Percentiles rank a stretch among this genome's conserved stretches.
phyloP scores from a whole-genome alignment of 2,329 filamentous ascomycete genomes.

The Blastomyces silverae region DNA sequence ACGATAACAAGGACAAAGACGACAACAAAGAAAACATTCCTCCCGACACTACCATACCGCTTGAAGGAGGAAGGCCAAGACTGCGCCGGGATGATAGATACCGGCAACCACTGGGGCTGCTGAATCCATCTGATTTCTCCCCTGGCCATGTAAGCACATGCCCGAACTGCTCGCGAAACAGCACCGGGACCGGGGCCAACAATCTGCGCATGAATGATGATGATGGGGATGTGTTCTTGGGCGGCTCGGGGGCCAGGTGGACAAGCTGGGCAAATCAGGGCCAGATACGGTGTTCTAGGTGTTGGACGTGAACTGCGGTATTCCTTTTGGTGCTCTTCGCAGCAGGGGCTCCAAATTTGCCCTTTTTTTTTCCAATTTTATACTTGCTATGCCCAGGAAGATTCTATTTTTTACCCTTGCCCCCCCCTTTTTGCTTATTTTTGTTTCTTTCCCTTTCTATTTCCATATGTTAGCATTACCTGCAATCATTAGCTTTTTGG shows the following conservation, averaged over 20 bases:
- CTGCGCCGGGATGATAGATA: background rate
- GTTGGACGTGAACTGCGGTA: background rate
- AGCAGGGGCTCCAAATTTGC: background rate
- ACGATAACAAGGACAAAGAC: background rate
- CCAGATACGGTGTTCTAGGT: background rate
- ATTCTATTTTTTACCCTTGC: background rate
- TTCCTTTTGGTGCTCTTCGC: background rate
- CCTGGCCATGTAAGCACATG: background rate
- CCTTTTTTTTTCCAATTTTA: background rate
- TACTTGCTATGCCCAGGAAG: background rate
- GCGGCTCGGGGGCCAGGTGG: background rate
- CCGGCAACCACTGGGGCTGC: background rate
- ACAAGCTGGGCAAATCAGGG: background rate
- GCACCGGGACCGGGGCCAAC: background rate
- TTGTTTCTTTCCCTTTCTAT: background rate
- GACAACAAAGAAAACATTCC: slow-evolving; percentile 3
- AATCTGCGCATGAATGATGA: background rate
- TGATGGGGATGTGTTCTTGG: slow-evolving; percentile 3
- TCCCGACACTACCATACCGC: background rate
- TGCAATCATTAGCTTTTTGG: background rate
- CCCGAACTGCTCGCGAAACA: background rate
- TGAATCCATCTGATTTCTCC: background rate
- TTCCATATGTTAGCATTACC: background rate
- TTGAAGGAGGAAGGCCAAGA: background rate
- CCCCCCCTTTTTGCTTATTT: too few species aligned